Percentiles rank a stretch among this genome's conserved stretches.
Evolutionary conservation across 2,329 filamentous ascomycete genomes (phyloP).

Genomic region (Ascochyta koolunga): DNA sequence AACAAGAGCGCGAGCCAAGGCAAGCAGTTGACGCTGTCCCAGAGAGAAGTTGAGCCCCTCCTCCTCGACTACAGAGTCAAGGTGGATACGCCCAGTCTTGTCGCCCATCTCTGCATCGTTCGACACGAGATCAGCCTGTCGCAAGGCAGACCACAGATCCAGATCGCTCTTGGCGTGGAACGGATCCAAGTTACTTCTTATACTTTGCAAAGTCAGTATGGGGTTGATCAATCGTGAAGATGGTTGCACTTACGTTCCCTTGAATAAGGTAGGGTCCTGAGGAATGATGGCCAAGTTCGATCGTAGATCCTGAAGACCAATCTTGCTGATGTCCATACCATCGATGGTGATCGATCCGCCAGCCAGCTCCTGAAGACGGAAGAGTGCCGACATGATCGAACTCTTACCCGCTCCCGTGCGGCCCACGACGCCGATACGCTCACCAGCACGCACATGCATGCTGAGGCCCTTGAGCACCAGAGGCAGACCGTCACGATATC

Average conservation of each 20-base stretch:
- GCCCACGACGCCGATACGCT: conserved; percentile 81
- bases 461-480: conserved; percentile 56
- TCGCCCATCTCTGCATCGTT: conserved; percentile 55
- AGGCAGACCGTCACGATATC: conserved; percentile 57
- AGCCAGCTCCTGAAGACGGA: conserved; percentile 66
- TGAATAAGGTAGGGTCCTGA: conserved; percentile 83
- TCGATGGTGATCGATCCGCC: conserved; percentile 57
- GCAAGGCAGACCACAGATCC: conserved; percentile 77
- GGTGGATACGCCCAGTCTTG: conserved; percentile 69
- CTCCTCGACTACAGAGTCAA: conserved; percentile 87
- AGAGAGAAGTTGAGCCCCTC: conserved; percentile 98
- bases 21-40: conserved; percentile 83
- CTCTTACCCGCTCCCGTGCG: conserved; percentile 84
- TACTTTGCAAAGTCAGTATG: conserved; percentile 27
- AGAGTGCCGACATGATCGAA: conserved; percentile 81
- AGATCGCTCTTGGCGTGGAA: conserved; percentile 80
- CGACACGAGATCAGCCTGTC: conserved; percentile 74
- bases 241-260: conserved; percentile 61
- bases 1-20: conserved; percentile 87
- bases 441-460: conserved; percentile 76
- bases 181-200: conserved; percentile 79
- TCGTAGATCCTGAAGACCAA: conserved; percentile 77
- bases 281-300: conserved; percentile 82
- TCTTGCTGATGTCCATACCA: conserved; percentile 66
- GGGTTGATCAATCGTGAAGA: too few relatives aligned